phyloP scores from a whole-genome alignment of 139 green algal species.

The Auxenochlorella pyrenoidosa region DNA sequence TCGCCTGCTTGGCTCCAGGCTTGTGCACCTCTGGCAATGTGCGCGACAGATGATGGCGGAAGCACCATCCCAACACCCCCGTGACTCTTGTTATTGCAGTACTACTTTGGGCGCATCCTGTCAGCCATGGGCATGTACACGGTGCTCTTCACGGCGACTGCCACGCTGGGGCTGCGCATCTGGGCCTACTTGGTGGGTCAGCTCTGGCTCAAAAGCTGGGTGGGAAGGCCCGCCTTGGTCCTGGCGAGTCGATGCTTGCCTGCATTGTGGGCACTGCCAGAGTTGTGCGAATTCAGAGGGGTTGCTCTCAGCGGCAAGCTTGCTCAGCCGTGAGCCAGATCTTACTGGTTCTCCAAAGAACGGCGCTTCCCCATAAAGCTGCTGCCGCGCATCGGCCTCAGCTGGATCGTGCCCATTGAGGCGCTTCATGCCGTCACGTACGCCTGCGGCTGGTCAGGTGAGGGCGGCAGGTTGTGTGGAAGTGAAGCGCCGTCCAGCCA shows the following conservation, averaged over 20 bases:
- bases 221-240: no score
- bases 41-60: no score
- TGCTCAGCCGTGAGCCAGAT: neutral
- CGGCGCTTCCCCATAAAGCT: neutral
- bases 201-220: no score
- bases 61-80: no score
- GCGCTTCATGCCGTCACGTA: constrained; percentile 42
- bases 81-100: neutral
- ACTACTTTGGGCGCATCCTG: constrained; percentile 34
- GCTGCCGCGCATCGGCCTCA: neutral
- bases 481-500: no score
- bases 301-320: no score
- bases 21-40: no score
- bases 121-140: constrained; percentile 31
- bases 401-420: constrained; percentile 32
- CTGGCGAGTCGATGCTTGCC: no score
- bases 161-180: constrained; percentile 18
- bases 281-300: no score
- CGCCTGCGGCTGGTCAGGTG: constrained; percentile 35
- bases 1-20: no score
- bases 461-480: neutral
- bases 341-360: neutral
- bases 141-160: constrained; percentile 13
- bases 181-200: neutral
- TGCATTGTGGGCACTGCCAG: no score